Percentiles rank a stretch among this genome's conserved stretches.
Evolutionary conservation across 2,329 filamentous ascomycete genomes (phyloP).

Genomic region (Hypocreales sp.): DNA sequence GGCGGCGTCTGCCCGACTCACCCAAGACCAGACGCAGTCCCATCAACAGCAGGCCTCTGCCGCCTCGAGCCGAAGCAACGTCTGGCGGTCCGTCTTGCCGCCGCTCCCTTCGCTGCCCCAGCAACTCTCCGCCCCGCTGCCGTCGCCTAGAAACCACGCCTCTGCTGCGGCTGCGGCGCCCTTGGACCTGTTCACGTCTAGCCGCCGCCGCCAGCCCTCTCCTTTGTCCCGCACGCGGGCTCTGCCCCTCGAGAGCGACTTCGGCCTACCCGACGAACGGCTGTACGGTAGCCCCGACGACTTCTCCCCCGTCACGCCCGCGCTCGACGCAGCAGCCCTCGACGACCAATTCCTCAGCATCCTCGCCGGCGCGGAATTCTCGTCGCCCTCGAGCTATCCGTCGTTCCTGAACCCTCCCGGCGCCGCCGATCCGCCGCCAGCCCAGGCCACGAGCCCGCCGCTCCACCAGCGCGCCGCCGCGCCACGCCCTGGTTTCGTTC

Average conservation of each 20-base stretch:
- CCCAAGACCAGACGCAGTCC: too few species aligned
- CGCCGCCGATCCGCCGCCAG: slow-evolving; percentile 1
- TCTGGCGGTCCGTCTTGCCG: slow-evolving; percentile 1
- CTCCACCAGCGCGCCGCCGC: slow-evolving; percentile 3
- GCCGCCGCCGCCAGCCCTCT: too few species aligned
- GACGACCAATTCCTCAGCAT: slow-evolving; percentile 11
- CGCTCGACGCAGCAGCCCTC: neutral
- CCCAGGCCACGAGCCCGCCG: slow-evolving; percentile 2
- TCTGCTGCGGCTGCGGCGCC: too few species aligned
- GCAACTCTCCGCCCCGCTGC: neutral
- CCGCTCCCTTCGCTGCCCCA: slow-evolving; percentile 1
- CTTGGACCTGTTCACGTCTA: too few species aligned
- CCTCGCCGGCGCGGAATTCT: slow-evolving; percentile 15
- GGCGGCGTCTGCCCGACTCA: neutral
- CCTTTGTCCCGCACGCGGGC: too few species aligned
- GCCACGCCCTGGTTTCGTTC: too few species aligned
- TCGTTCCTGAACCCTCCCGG: slow-evolving; percentile 8
- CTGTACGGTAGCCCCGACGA: slow-evolving; percentile 4
- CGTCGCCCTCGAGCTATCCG: slow-evolving; percentile 20
- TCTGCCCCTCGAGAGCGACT: neutral
- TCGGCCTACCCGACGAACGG: slow-evolving; percentile 3
- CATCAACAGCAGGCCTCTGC: neutral
- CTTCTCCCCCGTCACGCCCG: neutral
- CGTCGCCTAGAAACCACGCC: neutral
- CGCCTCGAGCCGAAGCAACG: neutral